Conservation (phyloP, 2,329 filamentous ascomycete species). For the Neophaeococcomyces aloes region DNA sequence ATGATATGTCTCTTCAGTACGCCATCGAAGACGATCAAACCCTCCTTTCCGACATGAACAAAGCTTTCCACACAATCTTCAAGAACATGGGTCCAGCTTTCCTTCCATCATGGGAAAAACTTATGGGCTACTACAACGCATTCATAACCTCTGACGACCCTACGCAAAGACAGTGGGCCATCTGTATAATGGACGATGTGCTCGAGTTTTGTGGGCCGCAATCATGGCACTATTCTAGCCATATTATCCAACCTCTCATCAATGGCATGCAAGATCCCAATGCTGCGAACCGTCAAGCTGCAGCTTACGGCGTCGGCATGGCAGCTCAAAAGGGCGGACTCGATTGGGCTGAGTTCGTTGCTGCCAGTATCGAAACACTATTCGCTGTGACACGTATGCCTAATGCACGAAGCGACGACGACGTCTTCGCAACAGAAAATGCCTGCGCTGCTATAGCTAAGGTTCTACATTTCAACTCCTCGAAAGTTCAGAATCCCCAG, state of each 20-base stretch:
- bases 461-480: slow-evolving; percentile 80
- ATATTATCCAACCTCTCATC: slow-evolving; percentile 78
- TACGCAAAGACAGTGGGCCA: slow-evolving; percentile 94
- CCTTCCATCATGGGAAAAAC: slow-evolving; percentile 74
- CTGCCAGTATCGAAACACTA: slow-evolving; percentile 64
- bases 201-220: slow-evolving; percentile 90
- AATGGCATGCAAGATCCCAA: slow-evolving; percentile 77
- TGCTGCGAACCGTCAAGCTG: slow-evolving; percentile 87
- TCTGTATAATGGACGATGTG: slow-evolving; percentile 97
- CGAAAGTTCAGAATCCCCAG: slow-evolving; percentile 64
- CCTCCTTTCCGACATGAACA: slow-evolving; percentile 97
- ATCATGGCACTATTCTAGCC: slow-evolving; percentile 73
- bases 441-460: slow-evolving; percentile 94
- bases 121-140: slow-evolving; percentile 72
- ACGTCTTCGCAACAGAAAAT: slow-evolving; percentile 95
- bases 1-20: slow-evolving; percentile 73
- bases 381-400: slow-evolving; percentile 76
- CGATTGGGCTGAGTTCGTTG: slow-evolving; percentile 78
- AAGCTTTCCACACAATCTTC: slow-evolving; percentile 97
- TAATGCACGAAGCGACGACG: slow-evolving; percentile 78
- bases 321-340: slow-evolving; percentile 85
- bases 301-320: slow-evolving; percentile 90
- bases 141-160: slow-evolving; percentile 74
- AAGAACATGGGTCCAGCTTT: slow-evolving; percentile 86
- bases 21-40: slow-evolving; percentile 97